Evolutionary conservation across 2,329 filamentous ascomycete genomes (phyloP), one percentile per base, ranked within the genome.

Genomic region (Alternaria sp.): DNA sequence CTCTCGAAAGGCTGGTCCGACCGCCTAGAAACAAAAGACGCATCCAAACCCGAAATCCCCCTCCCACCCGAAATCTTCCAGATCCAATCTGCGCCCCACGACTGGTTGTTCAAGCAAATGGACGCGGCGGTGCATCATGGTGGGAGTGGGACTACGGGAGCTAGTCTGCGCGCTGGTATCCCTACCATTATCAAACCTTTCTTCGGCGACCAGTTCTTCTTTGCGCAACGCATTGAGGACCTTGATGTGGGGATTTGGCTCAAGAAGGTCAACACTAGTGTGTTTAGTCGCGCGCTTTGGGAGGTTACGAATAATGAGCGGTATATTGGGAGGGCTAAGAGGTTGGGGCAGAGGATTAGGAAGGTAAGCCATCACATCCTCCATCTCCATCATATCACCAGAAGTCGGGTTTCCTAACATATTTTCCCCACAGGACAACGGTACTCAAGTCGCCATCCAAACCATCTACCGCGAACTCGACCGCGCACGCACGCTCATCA

Each of bases 141-240:
- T 51, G 96, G 96, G 6, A 93, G 93, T 5, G 96, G 96, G 2
- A 99, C 96, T 0, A 99, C 96, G 0, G 96, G 96, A 2, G 96
- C 96, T 1, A 97, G 93, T 78, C 84, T 99, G 52, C 87, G 96
- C 56, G 94, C 94, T 0, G 96, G 96, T 3, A 88, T 97, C 6
- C 96, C 96, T 0, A 98, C 96, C 0, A 94, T 99, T 67, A 91
- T 98, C 76, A 92, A 95, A 65, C 96, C 96, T 0, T 99, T 98
- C 83, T 99, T 99, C 76, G 96, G 96, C 6, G 96, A 99, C 73
- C 96, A 99, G 77, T 97, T 91, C 85, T 99, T 99, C 84, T 98
- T 97, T 73, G 96, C 93, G 7, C 88, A 86, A 28, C 87, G 96
- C 5, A 91, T 98, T 1, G 93, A 98, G 78, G 95, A 98, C 74